Evolutionary conservation across 306 rosid species (phyloP), one percentile per base, ranked within the genome.

Genomic region (Prunus campanulata): DNA sequence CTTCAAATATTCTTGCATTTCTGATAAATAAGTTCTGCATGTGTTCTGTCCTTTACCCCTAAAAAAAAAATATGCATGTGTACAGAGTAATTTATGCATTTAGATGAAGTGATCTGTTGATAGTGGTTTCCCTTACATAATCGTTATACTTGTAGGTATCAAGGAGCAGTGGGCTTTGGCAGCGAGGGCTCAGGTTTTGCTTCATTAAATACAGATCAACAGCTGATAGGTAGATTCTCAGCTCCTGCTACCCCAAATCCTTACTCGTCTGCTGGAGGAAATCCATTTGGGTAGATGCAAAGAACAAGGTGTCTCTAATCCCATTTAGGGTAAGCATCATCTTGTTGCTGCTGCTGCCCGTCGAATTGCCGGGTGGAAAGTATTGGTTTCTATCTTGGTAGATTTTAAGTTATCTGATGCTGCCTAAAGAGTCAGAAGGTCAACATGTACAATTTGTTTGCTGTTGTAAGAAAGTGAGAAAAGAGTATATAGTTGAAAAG

Each of bases 221-320:
- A 90, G 88, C 74, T 61, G 57, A 71, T 74, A 19, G 85, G 84
- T 70, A 77, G 87, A 81, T 85, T 68, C 68, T 83, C 92, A 1
- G 88, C 85, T 51, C 82, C 97, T 27, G 67, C 92, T 51, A 68
- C 85, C 68, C 83, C 90, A 66, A 83, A 76, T 79, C 80, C 89
- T 32, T 91, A 74, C 87, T 71, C 91, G 0, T 74, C 91, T 20
- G 67, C 70, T 2, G 84, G 97, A 74, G 91, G 98, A 64, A 96
- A 96, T 78, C 99, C 99, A 68, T 96, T 96, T 68, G 96, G 93
- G 19, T 96, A 77, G 75, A 82, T 59, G 74, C 71, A 48, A 62
- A 82, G 29, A 60, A 64, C 64, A 70, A 32, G 68, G 61, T 68
- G 63, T 16, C 44, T 62, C 72, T 48, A 64, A 70, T 76, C 79